These are phyloP conservation scores for Tulasnella sp. DNA, from an alignment of 768 basidiomycete genomes.

Conservation along the genomic window DNA sequence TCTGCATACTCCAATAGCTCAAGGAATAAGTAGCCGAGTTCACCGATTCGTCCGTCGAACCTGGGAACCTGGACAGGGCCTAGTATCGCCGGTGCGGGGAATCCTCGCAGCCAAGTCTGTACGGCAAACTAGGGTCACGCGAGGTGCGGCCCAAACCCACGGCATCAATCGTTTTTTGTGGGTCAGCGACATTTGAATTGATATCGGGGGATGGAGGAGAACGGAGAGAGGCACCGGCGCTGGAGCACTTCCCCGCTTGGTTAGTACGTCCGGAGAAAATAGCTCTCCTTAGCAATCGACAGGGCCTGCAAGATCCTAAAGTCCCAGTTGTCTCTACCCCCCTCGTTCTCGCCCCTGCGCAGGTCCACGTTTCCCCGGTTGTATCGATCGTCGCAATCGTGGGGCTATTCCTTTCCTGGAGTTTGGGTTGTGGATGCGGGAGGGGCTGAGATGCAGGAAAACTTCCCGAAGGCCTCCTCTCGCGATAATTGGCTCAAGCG, in stretches of 20 bases:
- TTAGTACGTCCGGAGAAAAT: slow-evolving; percentile 9
- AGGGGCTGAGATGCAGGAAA: not conserved
- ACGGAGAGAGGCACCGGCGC: slow-evolving; percentile 17
- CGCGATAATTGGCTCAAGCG: slow-evolving; percentile 16
- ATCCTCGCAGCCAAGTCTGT: slow-evolving; percentile 12
- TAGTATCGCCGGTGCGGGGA: not conserved
- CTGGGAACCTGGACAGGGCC: slow-evolving; percentile 19
- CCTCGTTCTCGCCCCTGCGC: slow-evolving; percentile 6
- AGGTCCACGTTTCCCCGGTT: slow-evolving; percentile 17
- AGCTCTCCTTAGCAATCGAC: slow-evolving; percentile 6
- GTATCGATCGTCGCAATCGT: slow-evolving; percentile 4
- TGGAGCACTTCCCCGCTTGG: not conserved
- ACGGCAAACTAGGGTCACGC: slow-evolving; percentile 4
- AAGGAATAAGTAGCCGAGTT: not conserved
- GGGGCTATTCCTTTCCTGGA: not conserved
- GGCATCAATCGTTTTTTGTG: not conserved
- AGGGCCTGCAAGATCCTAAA: slow-evolving; percentile 6
- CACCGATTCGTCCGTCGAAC: slow-evolving; percentile 2
- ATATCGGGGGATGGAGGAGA: not conserved
- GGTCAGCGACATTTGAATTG: slow-evolving; percentile 4
- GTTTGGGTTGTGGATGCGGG: slow-evolving; percentile 10
- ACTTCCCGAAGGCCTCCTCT: slow-evolving; percentile 15
- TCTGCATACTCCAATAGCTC: not conserved
- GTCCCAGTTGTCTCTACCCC: not conserved
- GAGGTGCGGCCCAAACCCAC: not conserved